Base-by-base conservation (phyloP, 1,139 yeast genomes). In the Kazachstania sp. region DNA sequence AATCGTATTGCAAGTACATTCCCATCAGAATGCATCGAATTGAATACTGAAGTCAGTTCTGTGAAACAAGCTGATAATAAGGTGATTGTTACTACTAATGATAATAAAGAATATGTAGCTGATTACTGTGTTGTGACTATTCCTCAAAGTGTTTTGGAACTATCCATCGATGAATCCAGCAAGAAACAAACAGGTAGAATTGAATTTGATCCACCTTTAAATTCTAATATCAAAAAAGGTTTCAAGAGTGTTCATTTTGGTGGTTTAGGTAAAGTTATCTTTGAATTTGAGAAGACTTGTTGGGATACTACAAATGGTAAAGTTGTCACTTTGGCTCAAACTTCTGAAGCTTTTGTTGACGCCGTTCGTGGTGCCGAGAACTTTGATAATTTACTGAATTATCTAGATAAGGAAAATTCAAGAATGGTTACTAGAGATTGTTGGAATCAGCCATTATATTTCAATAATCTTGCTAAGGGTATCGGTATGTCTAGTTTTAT, bases 201-300 rank as follows among this genome's bases (percentile, higher is more conserved):
- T 38, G 64, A 64, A 41, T 86, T 90, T 77, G 58, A 56, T 1
- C 92, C 94, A 0, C 63, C 69, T 2, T 67, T 86, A 20, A 88
- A 92, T 0, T 11, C 41, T 1, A 53, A 59, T 0, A 68, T 86
- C 16, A 52, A 55, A 1, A 67, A 67, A 0, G 72, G 86, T 0
- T 63, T 85, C 8, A 53, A 66, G 1, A 69, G 67, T 3, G 71
- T 83, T 50, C 82, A 81, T 54, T 81, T 79, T 63, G 90, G 87
- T 0, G 77, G 85, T 0, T 66, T 87, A 45, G 95, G 95, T 0
- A 87, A 87, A 64, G 81, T 85, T 5, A 69, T 84, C 0, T 73
- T 87, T 54, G 94, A 84, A 60, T 87, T 86, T 59, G 80, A 77
- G 12, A 51, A 64, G 1, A 68, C 75, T 1, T 84, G 85, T 73